phyloP scores from a whole-genome alignment of 208 protist species.

The Willaertia magna region DNA sequence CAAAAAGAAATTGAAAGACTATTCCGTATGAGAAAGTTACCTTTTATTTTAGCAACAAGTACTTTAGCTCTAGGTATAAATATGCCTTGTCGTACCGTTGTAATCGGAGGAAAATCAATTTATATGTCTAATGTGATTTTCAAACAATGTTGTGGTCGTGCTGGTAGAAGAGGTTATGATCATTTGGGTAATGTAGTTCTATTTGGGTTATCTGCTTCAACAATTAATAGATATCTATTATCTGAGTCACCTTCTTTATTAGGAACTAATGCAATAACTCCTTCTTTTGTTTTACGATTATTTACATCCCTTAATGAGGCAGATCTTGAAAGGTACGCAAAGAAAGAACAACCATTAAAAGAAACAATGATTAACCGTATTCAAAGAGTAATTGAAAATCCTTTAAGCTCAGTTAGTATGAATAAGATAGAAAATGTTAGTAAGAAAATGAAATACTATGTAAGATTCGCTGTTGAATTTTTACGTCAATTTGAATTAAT shows the following conservation, averaged over 20 bases:
- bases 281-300: neutral
- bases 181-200: neutral
- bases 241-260: neutral
- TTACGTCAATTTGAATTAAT: neutral
- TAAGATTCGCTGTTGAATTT: neutral
- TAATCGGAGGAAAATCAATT: neutral
- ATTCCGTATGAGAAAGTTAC: neutral
- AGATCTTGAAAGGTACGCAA: too few species aligned
- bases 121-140: neutral
- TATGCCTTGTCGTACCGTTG: neutral
- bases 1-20: neutral
- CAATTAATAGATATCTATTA: neutral
- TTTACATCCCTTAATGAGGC: neutral
- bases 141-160: neutral
- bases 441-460: neutral
- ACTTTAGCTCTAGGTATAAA: neutral
- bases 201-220: neutral
- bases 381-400: neutral
- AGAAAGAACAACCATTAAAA: neutral
- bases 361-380: neutral
- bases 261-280: neutral
- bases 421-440: neutral
- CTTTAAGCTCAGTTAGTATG: neutral
- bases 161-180: neutral
- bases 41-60: neutral